Conservation (phyloP, 164 flowering plant species). For the Hamamelis virginiana region DNA sequence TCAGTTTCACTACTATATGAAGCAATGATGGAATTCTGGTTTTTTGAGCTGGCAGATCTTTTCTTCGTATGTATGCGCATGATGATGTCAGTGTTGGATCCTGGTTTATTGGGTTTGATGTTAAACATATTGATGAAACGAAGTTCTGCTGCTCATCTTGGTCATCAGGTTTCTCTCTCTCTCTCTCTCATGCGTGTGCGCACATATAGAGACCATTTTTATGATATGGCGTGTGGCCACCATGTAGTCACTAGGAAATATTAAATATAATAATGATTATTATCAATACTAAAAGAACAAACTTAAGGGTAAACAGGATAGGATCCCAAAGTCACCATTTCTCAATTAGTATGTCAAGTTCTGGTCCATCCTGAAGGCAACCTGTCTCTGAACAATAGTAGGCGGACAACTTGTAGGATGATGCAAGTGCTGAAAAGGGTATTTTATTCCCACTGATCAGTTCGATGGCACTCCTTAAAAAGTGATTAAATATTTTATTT, state of each 20-base stretch:
- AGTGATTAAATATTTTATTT: not conserved
- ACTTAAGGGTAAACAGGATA: not conserved
- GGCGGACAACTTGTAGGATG: not conserved
- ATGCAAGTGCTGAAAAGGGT: not conserved
- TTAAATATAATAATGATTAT: too few species aligned
- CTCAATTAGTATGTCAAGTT: not conserved
- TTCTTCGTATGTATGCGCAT: constrained; percentile 87
- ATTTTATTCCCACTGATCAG: not conserved
- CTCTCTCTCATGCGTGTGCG: constrained; percentile 1
- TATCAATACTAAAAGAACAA: not conserved
- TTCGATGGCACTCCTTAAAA: not conserved
- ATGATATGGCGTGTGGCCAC: too few species aligned
- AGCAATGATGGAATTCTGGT: not conserved
- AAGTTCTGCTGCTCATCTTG: constrained; percentile 92
- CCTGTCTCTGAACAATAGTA: not conserved
- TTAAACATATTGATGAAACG: constrained; percentile 70
- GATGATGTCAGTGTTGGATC: constrained; percentile 94
- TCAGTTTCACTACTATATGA: not conserved
- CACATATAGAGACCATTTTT: not conserved
- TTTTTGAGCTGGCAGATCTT: constrained; percentile 38
- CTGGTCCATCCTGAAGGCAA: not conserved
- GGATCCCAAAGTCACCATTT: not conserved
- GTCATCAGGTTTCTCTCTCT: constrained; percentile 72
- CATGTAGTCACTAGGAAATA: too few species aligned
- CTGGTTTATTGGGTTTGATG: constrained; percentile 96